Conservation (phyloP, 176 grass and related monocot species). For the Hsuehochloa calcarea region DNA sequence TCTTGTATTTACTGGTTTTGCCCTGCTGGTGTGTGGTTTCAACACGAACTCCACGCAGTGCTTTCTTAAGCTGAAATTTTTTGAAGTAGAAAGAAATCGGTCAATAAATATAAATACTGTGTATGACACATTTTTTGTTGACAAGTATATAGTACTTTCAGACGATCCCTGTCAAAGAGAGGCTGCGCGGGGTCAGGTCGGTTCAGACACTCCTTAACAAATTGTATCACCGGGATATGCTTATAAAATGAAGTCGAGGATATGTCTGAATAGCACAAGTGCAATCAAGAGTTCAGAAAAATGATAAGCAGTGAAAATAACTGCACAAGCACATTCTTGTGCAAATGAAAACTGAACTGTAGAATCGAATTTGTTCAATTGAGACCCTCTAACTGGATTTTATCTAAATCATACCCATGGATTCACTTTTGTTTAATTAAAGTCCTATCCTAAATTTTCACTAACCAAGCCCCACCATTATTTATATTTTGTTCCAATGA, state of each 20-base stretch:
- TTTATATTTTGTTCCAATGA: not conserved
- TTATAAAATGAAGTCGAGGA: slow-evolving; percentile 74
- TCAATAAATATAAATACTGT: slow-evolving; percentile 1
- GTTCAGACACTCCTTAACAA: slow-evolving; percentile 32
- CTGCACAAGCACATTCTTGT: not conserved
- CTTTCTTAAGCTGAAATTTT: slow-evolving; percentile 60
- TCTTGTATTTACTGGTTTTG: slow-evolving; percentile 50
- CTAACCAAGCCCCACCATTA: not conserved
- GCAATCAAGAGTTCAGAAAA: slow-evolving; percentile 4
- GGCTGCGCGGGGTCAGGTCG: not conserved
- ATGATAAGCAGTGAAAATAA: not conserved
- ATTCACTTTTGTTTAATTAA: not conserved
- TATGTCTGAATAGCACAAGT: slow-evolving; percentile 50
- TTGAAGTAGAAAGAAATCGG: not conserved
- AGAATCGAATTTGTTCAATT: not conserved
- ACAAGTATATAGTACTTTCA: slow-evolving; percentile 46
- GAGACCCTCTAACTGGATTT: not conserved
- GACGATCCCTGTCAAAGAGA: slow-evolving; percentile 49
- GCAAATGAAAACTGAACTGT: not conserved
- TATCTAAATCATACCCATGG: not conserved
- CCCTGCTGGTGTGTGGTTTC: slow-evolving; percentile 57
- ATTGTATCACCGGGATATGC: slow-evolving; percentile 45
- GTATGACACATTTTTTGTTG: not conserved
- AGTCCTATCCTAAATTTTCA: not conserved
- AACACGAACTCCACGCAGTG: slow-evolving; percentile 62